Evolutionary conservation across 2,329 filamentous ascomycete species (phyloP).

Genomic region (Arthrobotrys pseudoclavata): DNA sequence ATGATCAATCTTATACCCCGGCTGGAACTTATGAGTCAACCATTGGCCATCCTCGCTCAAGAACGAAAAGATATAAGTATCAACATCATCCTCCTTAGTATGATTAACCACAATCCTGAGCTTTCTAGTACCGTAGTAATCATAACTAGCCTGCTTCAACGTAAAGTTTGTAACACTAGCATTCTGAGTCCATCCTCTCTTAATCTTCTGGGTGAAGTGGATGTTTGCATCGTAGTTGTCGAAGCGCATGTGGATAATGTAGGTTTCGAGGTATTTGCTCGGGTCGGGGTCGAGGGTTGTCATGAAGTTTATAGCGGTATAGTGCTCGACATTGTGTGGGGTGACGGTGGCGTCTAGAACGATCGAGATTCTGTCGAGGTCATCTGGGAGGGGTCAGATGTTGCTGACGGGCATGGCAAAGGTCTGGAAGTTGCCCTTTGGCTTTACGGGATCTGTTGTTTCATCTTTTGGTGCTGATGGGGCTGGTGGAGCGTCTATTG

Average conservation of each 20-base stretch:
- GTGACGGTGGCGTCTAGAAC: constrained; percentile 5
- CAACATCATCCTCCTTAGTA: neutral
- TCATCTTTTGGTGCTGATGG: neutral
- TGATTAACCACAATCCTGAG: constrained; percentile 1
- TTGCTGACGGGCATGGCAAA: neutral
- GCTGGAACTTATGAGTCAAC: constrained; percentile 9
- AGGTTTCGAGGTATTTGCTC: neutral
- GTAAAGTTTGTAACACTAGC: neutral
- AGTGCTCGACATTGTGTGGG: neutral
- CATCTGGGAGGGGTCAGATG: neutral
- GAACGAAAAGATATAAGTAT: constrained; percentile 20
- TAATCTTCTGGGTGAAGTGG: constrained; percentile 11
- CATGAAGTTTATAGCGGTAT: constrained; percentile 8
- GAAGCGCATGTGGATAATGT: constrained; percentile 10
- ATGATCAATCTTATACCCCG: neutral
- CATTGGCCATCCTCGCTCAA: neutral
- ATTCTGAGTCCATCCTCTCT: neutral
- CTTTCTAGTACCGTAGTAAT: neutral
- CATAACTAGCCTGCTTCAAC: constrained; percentile 12
- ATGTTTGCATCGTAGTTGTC: neutral
- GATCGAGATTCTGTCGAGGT: neutral
- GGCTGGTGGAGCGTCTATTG: neutral
- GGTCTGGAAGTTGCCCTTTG: neutral
- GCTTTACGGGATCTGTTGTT: neutral
- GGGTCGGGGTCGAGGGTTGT: neutral